Conservation (phyloP, 2,329 filamentous ascomycete species). For the Colletotrichum neosansevieriae region DNA sequence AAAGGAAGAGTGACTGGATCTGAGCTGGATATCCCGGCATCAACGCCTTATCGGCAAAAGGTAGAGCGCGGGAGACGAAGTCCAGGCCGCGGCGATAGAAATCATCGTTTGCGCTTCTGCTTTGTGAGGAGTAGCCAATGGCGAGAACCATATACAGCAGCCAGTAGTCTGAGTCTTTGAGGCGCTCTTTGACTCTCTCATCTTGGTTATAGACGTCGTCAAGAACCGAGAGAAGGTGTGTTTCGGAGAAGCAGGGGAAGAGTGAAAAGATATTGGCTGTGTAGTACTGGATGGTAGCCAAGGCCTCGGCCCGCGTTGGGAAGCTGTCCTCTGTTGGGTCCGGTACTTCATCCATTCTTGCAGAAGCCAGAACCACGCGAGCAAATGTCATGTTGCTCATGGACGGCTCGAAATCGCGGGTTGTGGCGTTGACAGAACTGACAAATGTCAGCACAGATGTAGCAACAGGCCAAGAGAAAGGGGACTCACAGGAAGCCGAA, state of each 20-base stretch:
- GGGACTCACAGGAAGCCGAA: constrained; percentile 84
- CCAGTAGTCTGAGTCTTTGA: constrained; percentile 82
- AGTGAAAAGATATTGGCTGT: constrained; percentile 84
- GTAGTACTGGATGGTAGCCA: constrained; percentile 82
- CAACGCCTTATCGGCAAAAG: constrained; percentile 84
- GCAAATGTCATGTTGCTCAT: constrained; percentile 93
- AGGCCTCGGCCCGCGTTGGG: constrained; percentile 78
- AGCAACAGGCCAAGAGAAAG: constrained; percentile 3
- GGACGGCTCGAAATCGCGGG: constrained; percentile 91
- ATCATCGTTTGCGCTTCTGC: constrained; percentile 74
- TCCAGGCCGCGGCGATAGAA: constrained; percentile 69
- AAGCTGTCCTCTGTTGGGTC: constrained; percentile 70
- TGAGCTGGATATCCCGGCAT: constrained; percentile 86
- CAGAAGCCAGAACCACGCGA: constrained; percentile 85
- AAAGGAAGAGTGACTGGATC: constrained; percentile 86
- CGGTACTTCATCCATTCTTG: constrained; percentile 79
- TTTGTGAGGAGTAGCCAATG: constrained; percentile 81
- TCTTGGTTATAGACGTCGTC: constrained; percentile 84
- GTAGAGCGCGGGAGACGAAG: constrained; percentile 74
- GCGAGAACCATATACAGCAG: constrained; percentile 90
- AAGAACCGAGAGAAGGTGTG: constrained; percentile 80
- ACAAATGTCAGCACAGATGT: constrained; percentile 13
- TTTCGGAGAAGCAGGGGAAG: constrained; percentile 86
- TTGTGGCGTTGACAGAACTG: constrained; percentile 93
- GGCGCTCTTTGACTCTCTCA: constrained; percentile 59